A percentile compares a stretch with the other conserved stretches of the same genome.
Evolutionary conservation across 805 yeast species (phyloP).

Genomic region (Yamadazyma kitorensis): DNA sequence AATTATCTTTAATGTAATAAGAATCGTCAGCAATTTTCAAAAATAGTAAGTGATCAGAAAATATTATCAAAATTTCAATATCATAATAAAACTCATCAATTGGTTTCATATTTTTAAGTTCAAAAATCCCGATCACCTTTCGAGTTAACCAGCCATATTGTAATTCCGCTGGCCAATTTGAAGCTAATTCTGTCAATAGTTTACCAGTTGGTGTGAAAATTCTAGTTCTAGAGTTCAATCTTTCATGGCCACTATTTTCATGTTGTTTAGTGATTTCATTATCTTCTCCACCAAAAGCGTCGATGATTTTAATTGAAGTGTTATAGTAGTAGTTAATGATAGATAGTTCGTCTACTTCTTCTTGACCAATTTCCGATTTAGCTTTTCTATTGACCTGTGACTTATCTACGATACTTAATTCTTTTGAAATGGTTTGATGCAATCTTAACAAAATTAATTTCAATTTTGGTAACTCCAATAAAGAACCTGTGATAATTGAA

Average conservation of each 20-base stretch:
- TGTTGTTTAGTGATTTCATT: constrained; percentile 15
- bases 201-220: constrained; percentile 92
- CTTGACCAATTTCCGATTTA: not conserved
- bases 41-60: constrained; percentile 76
- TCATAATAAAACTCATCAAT: constrained; percentile 11
- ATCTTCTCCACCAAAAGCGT: constrained; percentile 68
- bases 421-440: constrained; percentile 36
- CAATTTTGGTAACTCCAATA: constrained; percentile 64
- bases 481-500: constrained; percentile 57
- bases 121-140: constrained; percentile 75
- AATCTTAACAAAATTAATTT: constrained; percentile 68
- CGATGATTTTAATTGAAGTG: constrained; percentile 62
- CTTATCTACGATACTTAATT: not conserved
- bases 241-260: constrained; percentile 28
- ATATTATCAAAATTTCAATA: constrained; percentile 62
- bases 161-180: constrained; percentile 82
- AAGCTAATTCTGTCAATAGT: constrained; percentile 76
- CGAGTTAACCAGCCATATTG: constrained; percentile 88
- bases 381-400: not conserved
- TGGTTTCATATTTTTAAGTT: constrained; percentile 28
- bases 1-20: constrained; percentile 24
- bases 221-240: constrained; percentile 28
- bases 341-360: constrained; percentile 22
- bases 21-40: constrained; percentile 50
- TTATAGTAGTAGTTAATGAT: constrained; percentile 42